These are phyloP conservation scores for Canavalia gladiata DNA, from an alignment of 306 rosid genomes.

Conservation along the genomic window DNA sequence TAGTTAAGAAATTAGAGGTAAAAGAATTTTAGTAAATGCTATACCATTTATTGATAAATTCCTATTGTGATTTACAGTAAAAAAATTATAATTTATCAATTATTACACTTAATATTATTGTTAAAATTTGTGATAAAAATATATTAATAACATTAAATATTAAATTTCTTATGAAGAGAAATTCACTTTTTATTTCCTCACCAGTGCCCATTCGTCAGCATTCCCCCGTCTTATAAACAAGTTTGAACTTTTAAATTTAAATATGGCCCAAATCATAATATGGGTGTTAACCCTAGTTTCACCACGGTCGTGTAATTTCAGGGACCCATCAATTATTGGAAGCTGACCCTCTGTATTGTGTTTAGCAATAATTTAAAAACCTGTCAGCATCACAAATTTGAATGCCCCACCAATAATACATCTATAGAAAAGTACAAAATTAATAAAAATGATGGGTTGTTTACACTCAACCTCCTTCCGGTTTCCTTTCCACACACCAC, in stretches of 20 bases:
- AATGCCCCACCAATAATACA: slow-evolving; percentile 45
- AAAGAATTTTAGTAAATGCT: too few relatives aligned
- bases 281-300: slow-evolving; percentile 23
- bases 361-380: slow-evolving; percentile 43
- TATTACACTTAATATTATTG: too few relatives aligned
- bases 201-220: background rate
- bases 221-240: background rate
- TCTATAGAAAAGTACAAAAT: slow-evolving; percentile 14
- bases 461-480: background rate
- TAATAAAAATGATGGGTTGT: slow-evolving; percentile 21
- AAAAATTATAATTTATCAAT: too few relatives aligned
- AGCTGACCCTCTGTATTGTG: slow-evolving; percentile 44
- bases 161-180: too few relatives aligned
- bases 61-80: too few relatives aligned
- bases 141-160: too few relatives aligned
- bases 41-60: too few relatives aligned
- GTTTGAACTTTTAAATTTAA: background rate
- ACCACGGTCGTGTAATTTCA: slow-evolving; percentile 16
- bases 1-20: too few relatives aligned
- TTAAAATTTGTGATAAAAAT: too few relatives aligned
- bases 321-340: slow-evolving; percentile 56
- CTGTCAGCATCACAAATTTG: slow-evolving; percentile 40
- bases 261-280: slow-evolving; percentile 15
- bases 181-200: too few relatives aligned
- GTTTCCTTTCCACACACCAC: slow-evolving; percentile 14